phyloP scores from a whole-genome alignment of 805 yeast species.

The Candida morakotiae region DNA sequence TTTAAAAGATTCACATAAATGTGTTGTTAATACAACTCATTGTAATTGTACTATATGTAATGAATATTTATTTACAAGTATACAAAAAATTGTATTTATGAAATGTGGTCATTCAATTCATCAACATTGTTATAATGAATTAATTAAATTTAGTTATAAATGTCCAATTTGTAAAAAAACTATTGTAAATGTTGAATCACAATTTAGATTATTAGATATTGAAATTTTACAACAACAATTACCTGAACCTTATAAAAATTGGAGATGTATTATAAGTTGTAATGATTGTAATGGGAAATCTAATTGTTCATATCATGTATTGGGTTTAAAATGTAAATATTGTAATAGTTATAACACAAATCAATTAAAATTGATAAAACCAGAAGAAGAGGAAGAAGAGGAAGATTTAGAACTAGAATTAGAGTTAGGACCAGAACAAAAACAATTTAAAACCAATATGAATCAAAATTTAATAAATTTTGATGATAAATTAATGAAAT shows the following conservation, averaged over 20 bases:
- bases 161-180: slow-evolving; percentile 90
- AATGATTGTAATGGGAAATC: slow-evolving; percentile 87
- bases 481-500: slow-evolving; percentile 20
- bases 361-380: slow-evolving; percentile 66
- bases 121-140: slow-evolving; percentile 75
- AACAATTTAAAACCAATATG: slow-evolving; percentile 16
- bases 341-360: slow-evolving; percentile 86
- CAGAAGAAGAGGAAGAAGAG: slow-evolving; percentile 46
- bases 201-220: slow-evolving; percentile 79
- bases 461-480: slow-evolving; percentile 9
- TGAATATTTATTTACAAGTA: slow-evolving; percentile 83
- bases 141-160: slow-evolving; percentile 78
- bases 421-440: slow-evolving; percentile 29
- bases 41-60: slow-evolving; percentile 92
- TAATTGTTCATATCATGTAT: slow-evolving; percentile 68
- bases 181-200: slow-evolving; percentile 81
- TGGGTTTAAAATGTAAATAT: slow-evolving; percentile 84
- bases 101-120: slow-evolving; percentile 93
- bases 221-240: slow-evolving; percentile 74
- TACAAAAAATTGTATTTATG: slow-evolving; percentile 84
- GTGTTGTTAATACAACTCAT: slow-evolving; percentile 84
- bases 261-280: slow-evolving; percentile 75
- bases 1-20: slow-evolving; percentile 70
- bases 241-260: slow-evolving; percentile 73
- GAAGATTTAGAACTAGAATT: slow-evolving; percentile 49